Conservation (phyloP, 345 rosid genomes). For the Ceriops tagal region DNA sequence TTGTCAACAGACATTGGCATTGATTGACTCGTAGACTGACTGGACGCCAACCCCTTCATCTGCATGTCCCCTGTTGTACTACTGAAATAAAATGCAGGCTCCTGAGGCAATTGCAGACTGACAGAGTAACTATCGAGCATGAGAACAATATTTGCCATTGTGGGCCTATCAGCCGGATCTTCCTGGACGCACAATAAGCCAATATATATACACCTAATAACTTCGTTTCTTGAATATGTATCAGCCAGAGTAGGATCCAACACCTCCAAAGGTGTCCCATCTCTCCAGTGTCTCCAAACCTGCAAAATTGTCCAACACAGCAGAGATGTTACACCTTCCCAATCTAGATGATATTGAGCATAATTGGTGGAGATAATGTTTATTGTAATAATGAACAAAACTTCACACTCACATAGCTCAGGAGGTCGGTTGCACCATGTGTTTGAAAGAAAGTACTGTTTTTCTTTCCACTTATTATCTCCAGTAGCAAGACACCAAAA, state of each 20-base stretch:
- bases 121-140: constrained; percentile 44
- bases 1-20: constrained; percentile 30
- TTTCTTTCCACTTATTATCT: constrained; percentile 36
- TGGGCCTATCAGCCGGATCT: constrained; percentile 47
- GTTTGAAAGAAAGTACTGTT: constrained; percentile 21
- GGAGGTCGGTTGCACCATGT: constrained; percentile 7
- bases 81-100: constrained; percentile 28
- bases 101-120: constrained; percentile 35
- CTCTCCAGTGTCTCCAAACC: constrained; percentile 34
- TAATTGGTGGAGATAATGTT: background rate
- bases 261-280: constrained; percentile 35
- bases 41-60: background rate
- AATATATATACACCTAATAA: constrained; percentile 48
- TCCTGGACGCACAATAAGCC: constrained; percentile 64
- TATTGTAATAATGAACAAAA: background rate
- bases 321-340: background rate
- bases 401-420: constrained; percentile 24
- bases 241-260: constrained; percentile 39
- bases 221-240: constrained; percentile 36
- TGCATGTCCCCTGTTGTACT: constrained; percentile 3
- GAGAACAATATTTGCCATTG: constrained; percentile 45
- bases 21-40: constrained; percentile 22
- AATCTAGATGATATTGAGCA: background rate
- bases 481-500: constrained; percentile 24
- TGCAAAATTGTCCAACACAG: background rate